These are phyloP conservation scores for Sphenostylis stenocarpa DNA, from an alignment of 306 rosid genomes.

Conservation along the genomic window DNA sequence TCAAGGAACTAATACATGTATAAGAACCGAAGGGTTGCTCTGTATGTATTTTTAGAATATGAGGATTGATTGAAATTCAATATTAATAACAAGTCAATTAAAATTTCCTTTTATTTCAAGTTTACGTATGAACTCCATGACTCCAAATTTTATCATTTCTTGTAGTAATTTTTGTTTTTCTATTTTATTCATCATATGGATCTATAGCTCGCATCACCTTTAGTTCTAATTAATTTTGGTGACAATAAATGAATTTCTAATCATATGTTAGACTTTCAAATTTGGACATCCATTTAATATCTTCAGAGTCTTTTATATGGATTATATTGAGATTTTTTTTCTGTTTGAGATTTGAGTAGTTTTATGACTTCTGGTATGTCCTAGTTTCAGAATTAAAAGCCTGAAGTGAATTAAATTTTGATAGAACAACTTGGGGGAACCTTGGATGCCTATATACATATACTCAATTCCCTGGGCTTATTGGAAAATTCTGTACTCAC, in stretches of 20 bases:
- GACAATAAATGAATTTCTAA: slow-evolving; percentile 15
- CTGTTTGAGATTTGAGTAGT: slow-evolving; percentile 11
- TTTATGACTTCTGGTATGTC: neutral
- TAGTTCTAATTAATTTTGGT: slow-evolving; percentile 23
- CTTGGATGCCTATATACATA: neutral
- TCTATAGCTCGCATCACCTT: neutral
- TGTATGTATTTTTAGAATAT: slow-evolving; percentile 79
- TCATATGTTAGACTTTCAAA: neutral
- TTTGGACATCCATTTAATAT: neutral
- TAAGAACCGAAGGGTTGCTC: slow-evolving; percentile 72
- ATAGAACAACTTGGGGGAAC: neutral
- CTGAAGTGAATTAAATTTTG: neutral
- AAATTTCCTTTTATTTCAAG: slow-evolving; percentile 36
- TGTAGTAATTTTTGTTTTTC: slow-evolving; percentile 22
- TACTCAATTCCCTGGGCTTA: neutral
- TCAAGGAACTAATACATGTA: slow-evolving; percentile 61
- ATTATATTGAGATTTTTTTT: neutral
- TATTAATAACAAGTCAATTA: slow-evolving; percentile 80
- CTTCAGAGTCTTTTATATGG: neutral
- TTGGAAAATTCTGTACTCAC: neutral
- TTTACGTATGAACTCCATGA: slow-evolving; percentile 25
- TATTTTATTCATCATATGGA: slow-evolving; percentile 6
- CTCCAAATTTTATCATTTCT: slow-evolving; percentile 29
- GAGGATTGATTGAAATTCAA: slow-evolving; percentile 80
- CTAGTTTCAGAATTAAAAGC: neutral